These are phyloP conservation scores for Erythrobasidium hasegawianum DNA, from an alignment of 1,284 basidiomycete genomes.

Conservation along the genomic window DNA sequence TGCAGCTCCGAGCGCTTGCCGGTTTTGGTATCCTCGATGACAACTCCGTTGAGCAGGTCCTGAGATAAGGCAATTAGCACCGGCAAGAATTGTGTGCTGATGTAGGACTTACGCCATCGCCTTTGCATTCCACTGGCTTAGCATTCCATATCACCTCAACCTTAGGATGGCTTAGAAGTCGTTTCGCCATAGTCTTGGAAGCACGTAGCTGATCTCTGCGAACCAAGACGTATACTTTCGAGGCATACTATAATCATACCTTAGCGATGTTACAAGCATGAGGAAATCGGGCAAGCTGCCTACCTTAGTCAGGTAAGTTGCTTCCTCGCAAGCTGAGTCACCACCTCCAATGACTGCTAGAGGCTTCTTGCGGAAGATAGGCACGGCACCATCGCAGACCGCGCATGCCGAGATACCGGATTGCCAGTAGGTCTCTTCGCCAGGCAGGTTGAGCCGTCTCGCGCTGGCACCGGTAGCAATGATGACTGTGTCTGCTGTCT, in stretches of 20 bases:
- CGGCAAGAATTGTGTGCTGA: too few relatives aligned
- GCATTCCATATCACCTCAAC: conserved; percentile 69
- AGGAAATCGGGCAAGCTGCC: too few relatives aligned
- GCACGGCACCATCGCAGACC: conserved; percentile 97
- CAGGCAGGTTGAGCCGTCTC: conserved; percentile 82
- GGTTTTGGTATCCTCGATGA: conserved; percentile 75
- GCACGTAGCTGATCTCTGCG: conserved; percentile 88
- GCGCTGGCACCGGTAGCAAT: conserved; percentile 95
- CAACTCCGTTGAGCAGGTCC: conserved; percentile 78
- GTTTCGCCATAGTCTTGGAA: conserved; percentile 97
- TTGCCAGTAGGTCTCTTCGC: conserved; percentile 97
- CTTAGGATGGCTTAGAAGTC: conserved; percentile 83
- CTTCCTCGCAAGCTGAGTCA: conserved; percentile 98
- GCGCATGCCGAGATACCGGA: conserved; percentile 97
- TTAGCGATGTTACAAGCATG: too few relatives aligned
- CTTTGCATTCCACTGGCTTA: conserved; percentile 83
- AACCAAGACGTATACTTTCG: conserved; percentile 92
- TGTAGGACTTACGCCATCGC: conserved; percentile 69
- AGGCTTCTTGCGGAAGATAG: conserved; percentile 97
- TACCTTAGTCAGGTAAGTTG: conserved; percentile 59
- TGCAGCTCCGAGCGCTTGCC: conserved; percentile 77
- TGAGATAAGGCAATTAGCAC: not conserved
- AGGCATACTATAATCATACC: too few relatives aligned
- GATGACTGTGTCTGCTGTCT: conserved; percentile 90
- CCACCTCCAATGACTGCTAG: conserved; percentile 96